These are phyloP conservation scores for Lactarius tabidus DNA, from an alignment of 768 basidiomycete species.

Conservation along the genomic window DNA sequence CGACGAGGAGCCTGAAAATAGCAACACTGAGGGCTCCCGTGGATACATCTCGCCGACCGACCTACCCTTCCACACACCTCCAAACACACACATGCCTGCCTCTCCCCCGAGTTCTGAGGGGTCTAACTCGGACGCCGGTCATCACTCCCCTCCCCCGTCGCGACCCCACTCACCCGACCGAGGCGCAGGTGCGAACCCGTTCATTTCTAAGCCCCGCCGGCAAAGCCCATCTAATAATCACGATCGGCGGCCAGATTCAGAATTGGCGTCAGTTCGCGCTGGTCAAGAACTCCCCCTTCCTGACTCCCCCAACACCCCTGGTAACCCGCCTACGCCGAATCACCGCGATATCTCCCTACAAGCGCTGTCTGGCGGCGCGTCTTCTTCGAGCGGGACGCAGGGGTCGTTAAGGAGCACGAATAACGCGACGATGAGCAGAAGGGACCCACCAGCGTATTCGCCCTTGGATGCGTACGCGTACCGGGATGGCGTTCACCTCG, in stretches of 20 bases:
- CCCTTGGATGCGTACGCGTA: constrained; percentile 84
- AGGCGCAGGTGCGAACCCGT: constrained; percentile 80
- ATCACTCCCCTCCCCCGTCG: constrained; percentile 43
- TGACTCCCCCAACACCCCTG: constrained; percentile 69
- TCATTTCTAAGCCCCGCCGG: constrained; percentile 65
- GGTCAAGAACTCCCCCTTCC: constrained; percentile 55
- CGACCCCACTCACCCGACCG: constrained; percentile 50
- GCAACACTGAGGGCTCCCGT: constrained; percentile 48
- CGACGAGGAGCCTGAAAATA: constrained; percentile 52
- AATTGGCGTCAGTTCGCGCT: constrained; percentile 51
- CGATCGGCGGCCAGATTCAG: constrained; percentile 58
- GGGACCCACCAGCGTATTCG: constrained; percentile 83
- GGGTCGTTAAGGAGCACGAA: constrained; percentile 28
- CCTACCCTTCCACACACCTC: constrained; percentile 54
- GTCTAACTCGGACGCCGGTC: constrained; percentile 29
- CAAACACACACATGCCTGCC: constrained; percentile 46
- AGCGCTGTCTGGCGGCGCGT: constrained; percentile 42
- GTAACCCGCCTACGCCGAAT: constrained; percentile 81
- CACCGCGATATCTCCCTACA: constrained; percentile 77
- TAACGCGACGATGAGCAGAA: constrained; percentile 42
- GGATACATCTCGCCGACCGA: constrained; percentile 63
- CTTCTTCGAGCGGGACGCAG: constrained; percentile 13
- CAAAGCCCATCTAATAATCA: constrained; percentile 65
- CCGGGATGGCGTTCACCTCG: constrained; percentile 86
- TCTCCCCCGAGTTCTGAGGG: constrained; percentile 35